Conservation (phyloP, 2,329 filamentous ascomycete genomes). For the Huntiella moniliformis region DNA sequence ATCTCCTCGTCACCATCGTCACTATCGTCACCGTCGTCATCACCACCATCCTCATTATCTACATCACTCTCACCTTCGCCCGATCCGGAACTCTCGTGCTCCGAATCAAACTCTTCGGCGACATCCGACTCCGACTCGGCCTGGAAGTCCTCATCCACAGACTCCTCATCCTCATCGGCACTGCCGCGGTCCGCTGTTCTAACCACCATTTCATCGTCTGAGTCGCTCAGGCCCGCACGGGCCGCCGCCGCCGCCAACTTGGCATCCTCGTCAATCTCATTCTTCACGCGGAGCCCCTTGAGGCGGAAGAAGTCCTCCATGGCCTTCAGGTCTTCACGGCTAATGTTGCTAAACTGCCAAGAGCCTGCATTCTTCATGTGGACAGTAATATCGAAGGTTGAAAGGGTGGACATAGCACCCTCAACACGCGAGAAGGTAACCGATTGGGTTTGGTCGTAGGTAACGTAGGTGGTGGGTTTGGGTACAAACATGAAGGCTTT, state of each 20-base stretch:
- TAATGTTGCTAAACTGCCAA: constrained; percentile 97
- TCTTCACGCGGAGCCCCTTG: constrained; percentile 90
- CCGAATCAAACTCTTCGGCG: constrained; percentile 86
- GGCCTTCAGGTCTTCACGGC: constrained; percentile 88
- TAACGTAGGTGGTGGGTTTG: constrained; percentile 92
- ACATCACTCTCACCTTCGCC: constrained; percentile 36
- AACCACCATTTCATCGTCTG: constrained; percentile 58
- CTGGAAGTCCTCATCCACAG: constrained; percentile 87
- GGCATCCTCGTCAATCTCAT: constrained; percentile 93
- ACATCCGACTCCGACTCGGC: constrained; percentile 87
- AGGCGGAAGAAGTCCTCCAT: constrained; percentile 96
- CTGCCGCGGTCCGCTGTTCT: constrained; percentile 52
- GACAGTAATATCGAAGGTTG: constrained; percentile 94
- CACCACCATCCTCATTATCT: constrained; percentile 25
- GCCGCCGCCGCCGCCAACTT: constrained; percentile 63
- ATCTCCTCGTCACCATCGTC: constrained; percentile 24
- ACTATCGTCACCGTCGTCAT: constrained; percentile 23
- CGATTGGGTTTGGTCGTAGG: constrained; percentile 77
- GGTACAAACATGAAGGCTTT: constrained; percentile 99
- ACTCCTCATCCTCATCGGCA: constrained; percentile 91
- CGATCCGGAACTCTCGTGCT: constrained; percentile 67
- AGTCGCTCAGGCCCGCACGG: constrained; percentile 63
- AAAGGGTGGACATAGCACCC: constrained; percentile 78
- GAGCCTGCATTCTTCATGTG: constrained; percentile 70
- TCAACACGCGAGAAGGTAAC: constrained; percentile 93